Evolutionary conservation across 345 rosid species (phyloP), one percentile per base, ranked within the genome.

Genomic region (Bruguiera gymnorhiza): DNA sequence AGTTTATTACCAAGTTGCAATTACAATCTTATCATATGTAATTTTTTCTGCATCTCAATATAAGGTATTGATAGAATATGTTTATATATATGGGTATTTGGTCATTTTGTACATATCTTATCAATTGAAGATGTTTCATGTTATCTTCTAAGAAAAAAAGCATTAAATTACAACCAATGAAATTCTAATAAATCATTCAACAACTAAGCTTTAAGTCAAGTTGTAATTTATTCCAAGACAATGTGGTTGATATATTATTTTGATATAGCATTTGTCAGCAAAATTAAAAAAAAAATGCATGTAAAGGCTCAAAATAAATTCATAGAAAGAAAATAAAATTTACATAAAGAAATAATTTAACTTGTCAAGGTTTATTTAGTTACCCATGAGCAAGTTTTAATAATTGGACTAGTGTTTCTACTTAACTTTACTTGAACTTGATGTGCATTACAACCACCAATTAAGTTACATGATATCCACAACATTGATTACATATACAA

Each of bases 371-470:
- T 55, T 67, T 62, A 65, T 27, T 26, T 34, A 37, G 53, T 79
- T 74, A 88, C 98, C 92, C 84, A 81, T 53, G 71, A 72, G 75
- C 69, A 78, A 73, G 83, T 43, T 51, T 83, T 23, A 88, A 94
- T 62, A 92, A 87, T 63, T 70, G 82, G 21, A 55, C 61, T 21
- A 96, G 92, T 73, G 98, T 92, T 75, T 80, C 77, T 60, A 87
- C 62, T 65, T 77, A 80, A 68, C 24, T 24, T 24, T 1, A 24
- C 24, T 24, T 24, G 24, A 24, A 24, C 98, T 94, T 89, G 82
- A 79, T 71, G 58, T 63, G n/a, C 56, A 66, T 27, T 37, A 62
- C 64, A 69, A 52, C 55, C 53, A 62, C 26, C 63, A 80, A 73
- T 20, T 31, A 8, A 60, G 65, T 34, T 66, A 21, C 6, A 19